Base-by-base conservation (phyloP, 2,329 filamentous ascomycete genomes). In the Talaromyces verruculosus region DNA sequence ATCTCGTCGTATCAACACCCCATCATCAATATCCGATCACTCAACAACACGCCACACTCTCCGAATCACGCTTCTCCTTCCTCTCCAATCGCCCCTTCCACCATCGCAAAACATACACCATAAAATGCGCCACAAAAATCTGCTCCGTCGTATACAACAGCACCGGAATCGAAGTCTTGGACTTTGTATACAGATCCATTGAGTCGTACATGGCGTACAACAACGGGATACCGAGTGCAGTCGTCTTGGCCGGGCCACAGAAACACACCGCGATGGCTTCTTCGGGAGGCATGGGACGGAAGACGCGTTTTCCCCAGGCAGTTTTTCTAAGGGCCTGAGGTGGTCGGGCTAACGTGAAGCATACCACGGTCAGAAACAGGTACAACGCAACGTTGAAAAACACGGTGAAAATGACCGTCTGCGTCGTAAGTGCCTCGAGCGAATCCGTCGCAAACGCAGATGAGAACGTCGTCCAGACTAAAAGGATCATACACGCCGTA, bases 201-300 rank as follows among this genome's bases (percentile, higher is more conserved):
- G 72, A 72, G 3, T 70, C 64, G 72, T 75, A 92, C 85, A 92
- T 91, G 66, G 89, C 85, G 37, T 86, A 85, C 61, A 87, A 83
- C 33, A 92, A 74, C 0, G 89, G 89, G 7, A 92, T 89, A 0
- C 89, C 89, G 65, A 92, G 81, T 2, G 86, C 88, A 1, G 89
- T 88, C 2, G 89, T 91, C 76, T 92, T 92, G 15, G 89, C 89
- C 0, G 89, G 88, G 30, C 87, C 88, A 71, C 89, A 91, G 75
- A 91, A 91, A 70, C 89, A 91, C 15, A 91, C 85, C 0, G 90
- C 88, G 60, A 91, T 85, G 0, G 89, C 85, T 70, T 91, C 87
- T 66, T 85, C 83, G 43, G 84, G 84, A 0, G 83, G 78, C 73
- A 90, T 68, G 30, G 67, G 69, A 41, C 68, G 69, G 45, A 79